These are phyloP conservation scores for Podosphaera fusca DNA, from an alignment of 2,329 filamentous ascomycete genomes.

Conservation along the genomic window DNA sequence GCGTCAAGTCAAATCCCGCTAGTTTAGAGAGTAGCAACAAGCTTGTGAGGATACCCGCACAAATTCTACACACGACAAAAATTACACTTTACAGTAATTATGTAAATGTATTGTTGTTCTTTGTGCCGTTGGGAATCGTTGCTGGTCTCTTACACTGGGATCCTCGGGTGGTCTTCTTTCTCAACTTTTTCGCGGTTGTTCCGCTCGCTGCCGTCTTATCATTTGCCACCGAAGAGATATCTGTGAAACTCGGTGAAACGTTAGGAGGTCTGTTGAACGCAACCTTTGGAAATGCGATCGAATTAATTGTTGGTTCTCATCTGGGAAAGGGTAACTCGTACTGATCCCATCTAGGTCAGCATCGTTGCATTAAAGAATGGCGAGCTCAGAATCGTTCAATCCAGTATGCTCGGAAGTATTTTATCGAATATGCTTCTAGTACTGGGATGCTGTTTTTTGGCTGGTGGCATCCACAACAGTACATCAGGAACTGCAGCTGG, in stretches of 20 bases:
- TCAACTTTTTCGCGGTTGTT: constrained; percentile 36
- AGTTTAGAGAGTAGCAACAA: constrained; percentile 13
- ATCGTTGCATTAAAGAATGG: constrained; percentile 69
- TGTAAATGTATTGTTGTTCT: constrained; percentile 60
- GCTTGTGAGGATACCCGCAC: constrained; percentile 12
- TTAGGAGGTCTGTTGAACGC: constrained; percentile 33
- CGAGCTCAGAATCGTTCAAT: constrained; percentile 90
- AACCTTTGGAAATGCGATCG: constrained; percentile 27
- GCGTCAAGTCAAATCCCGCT: constrained; percentile 10
- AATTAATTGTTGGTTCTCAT: constrained; percentile 24
- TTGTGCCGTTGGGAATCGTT: constrained; percentile 59
- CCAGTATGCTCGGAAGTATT: constrained; percentile 90
- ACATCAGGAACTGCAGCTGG: constrained; percentile 9
- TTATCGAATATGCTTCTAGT: constrained; percentile 84
- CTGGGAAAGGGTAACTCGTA: neutral
- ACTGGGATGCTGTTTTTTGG: constrained; percentile 57
- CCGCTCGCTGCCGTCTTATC: constrained; percentile 29
- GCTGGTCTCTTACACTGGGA: constrained; percentile 26
- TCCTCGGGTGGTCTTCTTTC: constrained; percentile 30
- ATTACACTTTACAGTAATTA: constrained; percentile 17
- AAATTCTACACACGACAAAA: constrained; percentile 12
- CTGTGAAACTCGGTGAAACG: constrained; percentile 29
- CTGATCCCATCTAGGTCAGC: constrained; percentile 37
- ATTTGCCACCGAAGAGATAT: constrained; percentile 34
- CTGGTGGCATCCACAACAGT: constrained; percentile 41